A percentile compares a stretch with the other conserved stretches of the same genome.
phyloP scores from a whole-genome alignment of 2,329 filamentous ascomycete species.

The Dactylellina haptotyla region DNA sequence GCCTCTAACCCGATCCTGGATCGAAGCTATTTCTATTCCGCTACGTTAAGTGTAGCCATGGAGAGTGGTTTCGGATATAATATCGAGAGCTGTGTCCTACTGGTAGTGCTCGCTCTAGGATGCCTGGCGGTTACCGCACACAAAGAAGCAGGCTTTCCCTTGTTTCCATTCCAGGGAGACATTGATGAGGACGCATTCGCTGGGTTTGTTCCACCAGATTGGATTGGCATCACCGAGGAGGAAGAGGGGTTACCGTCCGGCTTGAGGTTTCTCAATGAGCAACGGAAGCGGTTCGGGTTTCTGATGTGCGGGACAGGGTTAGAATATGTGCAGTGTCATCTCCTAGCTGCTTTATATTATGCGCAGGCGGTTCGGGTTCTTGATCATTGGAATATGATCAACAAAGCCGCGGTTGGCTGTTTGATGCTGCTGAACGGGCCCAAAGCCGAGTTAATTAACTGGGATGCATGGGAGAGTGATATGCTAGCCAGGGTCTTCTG shows the following conservation, averaged over 20 bases:
- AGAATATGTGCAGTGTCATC: slow-evolving; percentile 67
- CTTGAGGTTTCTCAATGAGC: slow-evolving; percentile 68
- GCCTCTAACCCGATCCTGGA: slow-evolving; percentile 67
- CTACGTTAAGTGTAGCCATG: slow-evolving; percentile 65
- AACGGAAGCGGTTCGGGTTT: slow-evolving; percentile 66
- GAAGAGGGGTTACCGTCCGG: slow-evolving; percentile 60
- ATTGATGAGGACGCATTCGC: slow-evolving; percentile 60
- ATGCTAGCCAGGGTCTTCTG: slow-evolving; percentile 69
- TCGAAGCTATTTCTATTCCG: slow-evolving; percentile 66
- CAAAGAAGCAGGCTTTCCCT: slow-evolving; percentile 64
- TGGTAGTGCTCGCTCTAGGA: slow-evolving; percentile 67
- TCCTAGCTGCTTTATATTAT: slow-evolving; percentile 67
- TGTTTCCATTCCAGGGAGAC: slow-evolving; percentile 54
- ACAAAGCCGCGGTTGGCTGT: slow-evolving; percentile 66
- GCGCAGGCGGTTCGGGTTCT: slow-evolving; percentile 67
- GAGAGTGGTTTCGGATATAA: slow-evolving; percentile 67
- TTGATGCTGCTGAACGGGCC: slow-evolving; percentile 64
- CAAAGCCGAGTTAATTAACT: slow-evolving; percentile 61
- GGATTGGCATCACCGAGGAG: slow-evolving; percentile 60
- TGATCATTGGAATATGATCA: slow-evolving; percentile 68
- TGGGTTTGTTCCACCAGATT: slow-evolving; percentile 52
- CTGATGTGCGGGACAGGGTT: slow-evolving; percentile 66
- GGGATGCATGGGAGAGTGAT: slow-evolving; percentile 67
- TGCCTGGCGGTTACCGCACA: slow-evolving; percentile 66
- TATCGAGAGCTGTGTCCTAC: slow-evolving; percentile 66